phyloP scores from a whole-genome alignment of 257 asterid species.

The Solanum chilense region DNA sequence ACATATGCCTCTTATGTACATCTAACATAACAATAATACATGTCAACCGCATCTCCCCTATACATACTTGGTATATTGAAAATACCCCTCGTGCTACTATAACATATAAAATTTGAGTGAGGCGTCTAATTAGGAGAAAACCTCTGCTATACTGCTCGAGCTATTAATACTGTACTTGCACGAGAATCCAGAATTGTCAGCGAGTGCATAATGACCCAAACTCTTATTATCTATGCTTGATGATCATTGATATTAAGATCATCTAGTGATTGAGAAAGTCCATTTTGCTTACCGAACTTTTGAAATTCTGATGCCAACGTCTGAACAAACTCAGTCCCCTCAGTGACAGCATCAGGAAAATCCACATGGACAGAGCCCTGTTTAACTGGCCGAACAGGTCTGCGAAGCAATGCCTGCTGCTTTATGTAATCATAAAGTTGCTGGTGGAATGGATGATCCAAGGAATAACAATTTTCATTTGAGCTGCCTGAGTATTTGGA shows the following conservation, averaged over 20 bases:
- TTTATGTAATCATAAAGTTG: constrained; percentile 48
- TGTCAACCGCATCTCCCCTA: background rate
- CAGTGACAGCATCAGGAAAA: constrained; percentile 43
- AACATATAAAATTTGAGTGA: background rate
- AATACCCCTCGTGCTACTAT: background rate
- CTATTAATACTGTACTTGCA: background rate
- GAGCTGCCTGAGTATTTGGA: constrained; percentile 20
- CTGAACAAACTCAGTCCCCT: constrained; percentile 44
- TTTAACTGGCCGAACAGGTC: constrained; percentile 20
- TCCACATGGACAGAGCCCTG: constrained; percentile 70
- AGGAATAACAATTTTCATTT: constrained; percentile 38
- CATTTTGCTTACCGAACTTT: constrained; percentile 27
- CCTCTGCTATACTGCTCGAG: background rate
- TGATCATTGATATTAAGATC: constrained; percentile 25
- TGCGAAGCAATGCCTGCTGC: constrained; percentile 26
- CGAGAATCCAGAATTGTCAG: background rate
- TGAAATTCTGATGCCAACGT: constrained; percentile 48
- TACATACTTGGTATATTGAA: background rate
- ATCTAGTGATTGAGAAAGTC: constrained; percentile 14
- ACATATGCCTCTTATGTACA: background rate
- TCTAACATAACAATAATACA: background rate
- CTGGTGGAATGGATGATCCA: constrained; percentile 71
- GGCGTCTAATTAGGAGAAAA: background rate
- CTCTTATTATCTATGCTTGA: constrained; percentile 6
- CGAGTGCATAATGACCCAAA: background rate